Evolutionary conservation across 345 rosid genomes (phyloP), one percentile per base, ranked within the genome.

Genomic region (Abelmoschus esculentus): DNA sequence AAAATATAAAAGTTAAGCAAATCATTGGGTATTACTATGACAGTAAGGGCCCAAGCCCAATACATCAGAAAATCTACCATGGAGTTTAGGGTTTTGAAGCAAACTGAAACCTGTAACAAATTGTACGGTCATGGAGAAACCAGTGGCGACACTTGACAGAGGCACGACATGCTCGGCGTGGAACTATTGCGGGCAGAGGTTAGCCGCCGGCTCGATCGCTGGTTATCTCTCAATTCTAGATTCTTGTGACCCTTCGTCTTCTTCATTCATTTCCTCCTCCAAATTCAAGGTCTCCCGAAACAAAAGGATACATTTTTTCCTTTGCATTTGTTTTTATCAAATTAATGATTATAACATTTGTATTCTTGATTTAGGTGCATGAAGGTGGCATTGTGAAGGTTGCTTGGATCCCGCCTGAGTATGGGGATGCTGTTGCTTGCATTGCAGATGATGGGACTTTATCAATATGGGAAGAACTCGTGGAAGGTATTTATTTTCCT

Each of bases 381-480:
- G 88, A 78, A 42, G 77, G 74, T 52, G 79, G 86, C 4, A 69
- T 93, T 38, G 68, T 81, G 52, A 93, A 89, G 74, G 78, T 91
- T 66, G 83, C 83, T 36, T 91, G 98, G 97, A 74, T 91, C 40
- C 95, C 96, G 56, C 86, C 96, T 0, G 92, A 86, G 52, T 87
- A 77, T 62, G 98, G 97, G 2, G 96, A 89, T 7, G 82, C 89
- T 4, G 81, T 89, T 28, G 95, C 96, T 14, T 91, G 95, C 72
- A 61, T 93, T 60, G 86, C 67, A n/a, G 73, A 62, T 26, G 93
- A 87, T 64, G 98, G 97, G 6, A 75, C 83, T 68, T 75, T 91
- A 66, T 86, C 85, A 0, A 73, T 91, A 70, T 91, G 87, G 90
- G 97, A 91, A 67, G 98, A 91, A 73, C 40, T 81, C 3, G 86